A percentile compares a stretch with the other conserved stretches of the same genome.
phyloP scores from a whole-genome alignment of 768 basidiomycete species.

The Lyophyllum semitale region DNA sequence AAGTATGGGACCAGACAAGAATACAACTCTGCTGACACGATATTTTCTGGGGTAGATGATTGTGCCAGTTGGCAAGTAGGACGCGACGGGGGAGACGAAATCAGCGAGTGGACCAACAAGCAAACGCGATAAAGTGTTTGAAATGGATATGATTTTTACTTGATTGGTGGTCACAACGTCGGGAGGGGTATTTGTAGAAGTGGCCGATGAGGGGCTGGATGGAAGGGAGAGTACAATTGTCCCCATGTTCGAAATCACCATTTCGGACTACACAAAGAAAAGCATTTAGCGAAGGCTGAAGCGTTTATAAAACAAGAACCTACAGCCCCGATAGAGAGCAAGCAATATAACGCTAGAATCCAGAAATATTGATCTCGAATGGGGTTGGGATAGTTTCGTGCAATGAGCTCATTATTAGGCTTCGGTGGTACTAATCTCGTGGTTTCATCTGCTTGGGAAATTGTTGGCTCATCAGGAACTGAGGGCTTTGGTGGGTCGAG shows the following conservation, averaged over 20 bases:
- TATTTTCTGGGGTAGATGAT: constrained; percentile 46
- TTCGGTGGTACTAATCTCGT: constrained; percentile 29
- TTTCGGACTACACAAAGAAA: constrained; percentile 55
- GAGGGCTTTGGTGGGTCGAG: constrained; percentile 25
- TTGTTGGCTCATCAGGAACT: not conserved
- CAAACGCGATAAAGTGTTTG: constrained; percentile 74
- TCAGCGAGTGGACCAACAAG: constrained; percentile 72
- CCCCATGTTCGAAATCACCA: constrained; percentile 84
- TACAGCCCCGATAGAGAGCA: constrained; percentile 69
- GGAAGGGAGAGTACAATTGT: constrained; percentile 72
- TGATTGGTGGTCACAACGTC: constrained; percentile 55
- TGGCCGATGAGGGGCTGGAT: constrained; percentile 19
- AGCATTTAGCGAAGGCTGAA: not conserved
- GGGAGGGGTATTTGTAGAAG: constrained; percentile 20
- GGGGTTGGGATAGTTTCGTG: constrained; percentile 36
- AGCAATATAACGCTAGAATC: constrained; percentile 53
- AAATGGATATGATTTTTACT: constrained; percentile 68
- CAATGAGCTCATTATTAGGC: not conserved
- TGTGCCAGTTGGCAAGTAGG: constrained; percentile 38
- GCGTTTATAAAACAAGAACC: constrained; percentile 28
- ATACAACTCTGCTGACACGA: constrained; percentile 60
- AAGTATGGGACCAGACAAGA: constrained; percentile 51
- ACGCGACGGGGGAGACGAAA: constrained; percentile 63
- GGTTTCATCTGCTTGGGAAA: constrained; percentile 25
- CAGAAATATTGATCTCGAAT: constrained; percentile 63